Percentiles rank a stretch among this genome's conserved stretches.
phyloP scores from a whole-genome alignment of 257 asterid species.

The Solanum paucissectum region DNA sequence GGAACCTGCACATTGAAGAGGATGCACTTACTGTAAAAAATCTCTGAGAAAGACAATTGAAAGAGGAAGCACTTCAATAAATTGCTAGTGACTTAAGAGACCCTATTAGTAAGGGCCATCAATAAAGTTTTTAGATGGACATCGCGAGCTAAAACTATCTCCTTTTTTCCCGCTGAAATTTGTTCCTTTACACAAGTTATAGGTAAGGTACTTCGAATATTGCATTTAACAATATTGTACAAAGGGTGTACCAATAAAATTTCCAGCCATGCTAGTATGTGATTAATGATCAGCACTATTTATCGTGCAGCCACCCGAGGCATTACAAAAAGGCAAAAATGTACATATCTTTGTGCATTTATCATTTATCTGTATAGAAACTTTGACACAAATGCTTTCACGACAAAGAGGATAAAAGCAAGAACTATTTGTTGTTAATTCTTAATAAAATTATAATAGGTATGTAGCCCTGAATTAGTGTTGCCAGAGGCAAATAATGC shows the following conservation, averaged over 20 bases:
- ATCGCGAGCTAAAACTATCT: neutral
- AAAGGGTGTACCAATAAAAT: neutral
- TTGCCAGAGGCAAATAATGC: neutral
- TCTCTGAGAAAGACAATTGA: neutral
- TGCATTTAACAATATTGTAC: neutral
- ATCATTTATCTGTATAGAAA: neutral
- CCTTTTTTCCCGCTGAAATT: neutral
- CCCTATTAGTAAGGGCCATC: neutral
- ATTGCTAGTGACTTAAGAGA: neutral
- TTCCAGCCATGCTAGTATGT: neutral
- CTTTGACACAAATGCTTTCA: neutral
- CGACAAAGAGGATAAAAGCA: neutral
- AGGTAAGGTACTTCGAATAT: neutral
- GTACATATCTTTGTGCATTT: neutral
- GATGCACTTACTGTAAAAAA: neutral
- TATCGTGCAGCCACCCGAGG: neutral
- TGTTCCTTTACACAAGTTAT: neutral
- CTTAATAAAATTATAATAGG: neutral
- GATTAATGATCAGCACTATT: neutral
- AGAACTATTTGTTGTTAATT: neutral
- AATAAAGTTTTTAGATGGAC: neutral
- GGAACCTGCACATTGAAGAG: conserved; percentile 56
- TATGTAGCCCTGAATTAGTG: neutral
- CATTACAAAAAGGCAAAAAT: neutral
- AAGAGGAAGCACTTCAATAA: neutral